Evolutionary conservation across 2,329 filamentous ascomycete species (phyloP).

Genomic region (Annulohypoxylon truncatum): DNA sequence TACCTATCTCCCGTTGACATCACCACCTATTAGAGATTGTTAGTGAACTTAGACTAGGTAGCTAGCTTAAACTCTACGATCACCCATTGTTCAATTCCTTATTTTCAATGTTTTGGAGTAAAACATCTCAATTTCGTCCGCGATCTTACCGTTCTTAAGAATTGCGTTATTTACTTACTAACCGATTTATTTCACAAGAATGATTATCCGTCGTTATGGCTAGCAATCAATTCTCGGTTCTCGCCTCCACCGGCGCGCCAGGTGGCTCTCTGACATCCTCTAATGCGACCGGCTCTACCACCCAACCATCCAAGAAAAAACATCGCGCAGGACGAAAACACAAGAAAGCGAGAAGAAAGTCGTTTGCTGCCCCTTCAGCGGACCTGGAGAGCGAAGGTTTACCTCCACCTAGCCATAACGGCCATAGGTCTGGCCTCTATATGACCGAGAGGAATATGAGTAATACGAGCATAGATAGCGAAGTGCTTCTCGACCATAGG

Average conservation of each 20-base stretch:
- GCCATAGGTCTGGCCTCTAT: slow-evolving; percentile 60
- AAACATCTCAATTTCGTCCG: slow-evolving; percentile 1
- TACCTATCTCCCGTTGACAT: slow-evolving; percentile 35
- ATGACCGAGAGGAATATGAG: slow-evolving; percentile 72
- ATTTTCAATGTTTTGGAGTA: neutral
- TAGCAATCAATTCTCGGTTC: slow-evolving; percentile 63
- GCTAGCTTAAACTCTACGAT: slow-evolving; percentile 17
- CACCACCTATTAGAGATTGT: slow-evolving; percentile 24
- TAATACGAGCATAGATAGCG: slow-evolving; percentile 88
- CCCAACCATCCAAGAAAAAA: slow-evolving; percentile 67
- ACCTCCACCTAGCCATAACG: slow-evolving; percentile 43
- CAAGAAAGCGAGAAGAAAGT: slow-evolving; percentile 80
- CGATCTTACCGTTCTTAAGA: neutral
- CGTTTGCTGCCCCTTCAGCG: slow-evolving; percentile 76
- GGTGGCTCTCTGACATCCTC: slow-evolving; percentile 46
- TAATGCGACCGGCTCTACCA: slow-evolving; percentile 32
- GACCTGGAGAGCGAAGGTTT: slow-evolving; percentile 56
- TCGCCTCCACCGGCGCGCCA: slow-evolving; percentile 58
- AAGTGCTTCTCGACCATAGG: slow-evolving; percentile 87
- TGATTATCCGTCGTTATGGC: slow-evolving; percentile 36
- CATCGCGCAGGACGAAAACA: slow-evolving; percentile 79
- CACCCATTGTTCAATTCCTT: neutral
- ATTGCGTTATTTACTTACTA: neutral
- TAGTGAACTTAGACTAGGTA: slow-evolving; percentile 21
- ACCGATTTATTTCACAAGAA: slow-evolving; percentile 3